Base-by-base conservation (phyloP, 208 protist genomes). In the Leishmania turanica region DNA sequence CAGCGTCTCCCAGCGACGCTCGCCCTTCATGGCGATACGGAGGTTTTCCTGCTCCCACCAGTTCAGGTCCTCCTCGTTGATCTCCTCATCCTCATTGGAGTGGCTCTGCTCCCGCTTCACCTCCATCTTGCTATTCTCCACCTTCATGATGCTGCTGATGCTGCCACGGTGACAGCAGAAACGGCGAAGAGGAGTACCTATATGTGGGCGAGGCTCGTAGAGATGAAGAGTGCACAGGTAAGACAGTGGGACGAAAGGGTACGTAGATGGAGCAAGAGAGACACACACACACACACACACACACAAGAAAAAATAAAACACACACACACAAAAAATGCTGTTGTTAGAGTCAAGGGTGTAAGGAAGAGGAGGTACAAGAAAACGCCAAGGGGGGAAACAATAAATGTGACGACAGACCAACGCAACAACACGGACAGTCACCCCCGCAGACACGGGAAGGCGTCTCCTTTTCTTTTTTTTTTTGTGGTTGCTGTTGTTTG, bases 1-100 rank as follows among this genome's bases (percentile, higher is more conserved):
- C 7, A 99, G 88, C 17, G 98, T 99, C 34, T 94, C 91, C 99
- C 98, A 99, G 19, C 92, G 92, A 83, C 95, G 95, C 81, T 98
- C 93, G 13, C 93, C 95, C 71, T 91, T 90, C 31, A 74, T 83
- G 53, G 88, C 88, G 54, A 96, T 90, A 37, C 82, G 86, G 21
- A 97, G 49, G 66, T 97, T 88, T 69, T 94, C 92, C 78, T 94
- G 92, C 83, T 94, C 91, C 95, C 95, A 98, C 95, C 95, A 98
- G 66, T 96, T 90, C 42, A 89, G 27, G 62, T 93, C 87, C 42
- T 92, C 88, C 45, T 93, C 90, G 53, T 80, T 86, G 71, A 83
- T 82, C n/a, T 74, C 82, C 2, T 96, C 87, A 19, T 84, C 82
- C 62, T 94, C 91, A 64, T 92, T 88, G 34, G 86, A 81, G 68